phyloP scores from a whole-genome alignment of 345 rosid species.

The Salix suchowensis region DNA sequence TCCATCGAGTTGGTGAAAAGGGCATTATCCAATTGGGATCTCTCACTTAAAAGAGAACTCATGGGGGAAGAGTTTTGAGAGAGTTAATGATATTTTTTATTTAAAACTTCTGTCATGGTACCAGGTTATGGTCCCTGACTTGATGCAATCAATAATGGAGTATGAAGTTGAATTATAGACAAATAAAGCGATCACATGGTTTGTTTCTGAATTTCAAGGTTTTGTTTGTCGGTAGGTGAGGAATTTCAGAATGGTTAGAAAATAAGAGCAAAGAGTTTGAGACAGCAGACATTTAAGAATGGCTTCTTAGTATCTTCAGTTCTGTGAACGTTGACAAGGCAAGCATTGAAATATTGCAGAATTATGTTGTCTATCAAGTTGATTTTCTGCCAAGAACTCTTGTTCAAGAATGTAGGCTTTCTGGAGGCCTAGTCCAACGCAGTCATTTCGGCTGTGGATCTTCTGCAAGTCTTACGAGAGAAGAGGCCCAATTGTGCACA shows the following conservation, averaged over 20 bases:
- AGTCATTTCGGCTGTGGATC: not conserved
- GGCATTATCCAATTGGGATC: not conserved
- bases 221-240: not conserved
- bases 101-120: not conserved
- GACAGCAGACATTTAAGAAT: not conserved
- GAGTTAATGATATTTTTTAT: not conserved
- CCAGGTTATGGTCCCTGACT: not conserved
- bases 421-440: not conserved
- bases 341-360: not conserved
- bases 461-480: not conserved
- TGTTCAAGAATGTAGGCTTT: not conserved
- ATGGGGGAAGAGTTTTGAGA: not conserved
- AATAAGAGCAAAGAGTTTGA: not conserved
- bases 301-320: not conserved
- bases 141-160: not conserved
- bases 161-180: not conserved
- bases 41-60: not conserved
- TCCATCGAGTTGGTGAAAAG: too few species aligned
- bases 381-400: not conserved
- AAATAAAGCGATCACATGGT: not conserved
- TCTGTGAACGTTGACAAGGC: not conserved
- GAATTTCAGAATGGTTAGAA: not conserved
- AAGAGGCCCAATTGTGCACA: not conserved
- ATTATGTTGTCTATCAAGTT: not conserved
- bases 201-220: not conserved